These are phyloP conservation scores for Hippophae tibetana DNA, from an alignment of 306 rosid genomes.

Conservation along the genomic window DNA sequence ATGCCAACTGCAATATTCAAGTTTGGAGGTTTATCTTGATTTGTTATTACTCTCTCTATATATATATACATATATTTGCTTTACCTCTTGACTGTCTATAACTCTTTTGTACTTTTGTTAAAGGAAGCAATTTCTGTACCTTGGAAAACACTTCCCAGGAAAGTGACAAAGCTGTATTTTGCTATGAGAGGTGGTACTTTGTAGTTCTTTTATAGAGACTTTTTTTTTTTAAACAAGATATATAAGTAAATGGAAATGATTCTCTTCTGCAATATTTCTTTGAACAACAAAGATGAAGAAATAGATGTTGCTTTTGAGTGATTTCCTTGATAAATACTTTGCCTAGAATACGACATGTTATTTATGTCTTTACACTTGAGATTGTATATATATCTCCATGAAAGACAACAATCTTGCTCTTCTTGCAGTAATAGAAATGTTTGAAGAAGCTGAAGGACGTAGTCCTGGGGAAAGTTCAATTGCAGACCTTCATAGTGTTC, in stretches of 20 bases:
- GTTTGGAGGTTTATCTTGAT: conserved; percentile 57
- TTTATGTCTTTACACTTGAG: background rate
- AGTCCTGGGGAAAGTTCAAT: conserved; percentile 51
- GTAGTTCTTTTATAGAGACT: background rate
- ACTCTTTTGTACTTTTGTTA: conserved; percentile 6
- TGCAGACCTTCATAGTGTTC: conserved; percentile 59
- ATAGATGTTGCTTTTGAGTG: no score
- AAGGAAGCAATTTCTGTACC: conserved; percentile 81
- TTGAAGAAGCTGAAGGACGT: conserved; percentile 68
- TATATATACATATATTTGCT: no score
- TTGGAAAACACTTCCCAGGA: conserved; percentile 63
- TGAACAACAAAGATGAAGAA: background rate
- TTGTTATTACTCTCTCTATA: background rate
- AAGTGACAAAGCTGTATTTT: conserved; percentile 61
- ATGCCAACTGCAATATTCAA: conserved; percentile 51
- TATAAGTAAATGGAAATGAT: background rate
- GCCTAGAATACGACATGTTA: no score
- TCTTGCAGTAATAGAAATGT: conserved; percentile 60
- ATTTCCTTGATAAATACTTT: no score
- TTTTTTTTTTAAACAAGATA: no score
- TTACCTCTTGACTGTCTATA: background rate
- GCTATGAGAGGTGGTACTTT: conserved; percentile 71
- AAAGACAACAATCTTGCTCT: background rate
- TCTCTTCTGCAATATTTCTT: background rate
- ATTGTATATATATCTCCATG: background rate